phyloP scores from a whole-genome alignment of 2,329 filamentous ascomycete genomes.

The Septoria petroselini region DNA sequence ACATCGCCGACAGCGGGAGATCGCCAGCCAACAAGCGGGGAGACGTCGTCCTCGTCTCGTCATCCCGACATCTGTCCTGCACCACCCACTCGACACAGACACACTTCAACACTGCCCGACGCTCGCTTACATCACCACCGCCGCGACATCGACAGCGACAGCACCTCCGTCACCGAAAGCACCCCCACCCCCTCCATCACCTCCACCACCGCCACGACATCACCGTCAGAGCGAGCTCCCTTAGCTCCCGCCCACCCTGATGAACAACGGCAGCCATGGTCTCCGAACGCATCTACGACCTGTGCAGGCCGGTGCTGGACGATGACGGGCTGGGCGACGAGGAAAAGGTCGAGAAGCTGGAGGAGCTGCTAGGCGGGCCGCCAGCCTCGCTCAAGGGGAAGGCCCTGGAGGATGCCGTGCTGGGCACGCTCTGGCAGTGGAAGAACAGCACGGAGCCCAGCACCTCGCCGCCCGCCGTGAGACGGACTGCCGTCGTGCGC shows the following conservation, averaged over 20 bases:
- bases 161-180: no score
- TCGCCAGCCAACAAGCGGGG: no score
- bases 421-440: constrained; percentile 87
- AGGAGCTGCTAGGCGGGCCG: constrained; percentile 77
- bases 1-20: no score
- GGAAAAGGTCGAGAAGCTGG: constrained; percentile 91
- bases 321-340: constrained; percentile 66
- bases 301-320: constrained; percentile 84
- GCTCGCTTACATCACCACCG: no score
- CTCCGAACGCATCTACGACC: constrained; percentile 86
- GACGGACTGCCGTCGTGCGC: constrained; percentile 77
- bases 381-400: constrained; percentile 67
- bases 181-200: no score
- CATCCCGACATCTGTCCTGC: no score
- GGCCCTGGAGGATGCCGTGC: constrained; percentile 80
- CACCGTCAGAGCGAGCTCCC: constrained; percentile 8
- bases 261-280: constrained; percentile 62
- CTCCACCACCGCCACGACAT: no score
- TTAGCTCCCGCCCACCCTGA: constrained; percentile 4
- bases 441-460: constrained; percentile 59
- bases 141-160: not conserved
- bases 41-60: no score
- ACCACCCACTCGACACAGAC: no score
- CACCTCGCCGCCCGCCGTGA: constrained; percentile 77
- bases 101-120: no score